Conservation (phyloP, 1,139 yeast genomes). For the Wickerhamomyces sp. region DNA sequence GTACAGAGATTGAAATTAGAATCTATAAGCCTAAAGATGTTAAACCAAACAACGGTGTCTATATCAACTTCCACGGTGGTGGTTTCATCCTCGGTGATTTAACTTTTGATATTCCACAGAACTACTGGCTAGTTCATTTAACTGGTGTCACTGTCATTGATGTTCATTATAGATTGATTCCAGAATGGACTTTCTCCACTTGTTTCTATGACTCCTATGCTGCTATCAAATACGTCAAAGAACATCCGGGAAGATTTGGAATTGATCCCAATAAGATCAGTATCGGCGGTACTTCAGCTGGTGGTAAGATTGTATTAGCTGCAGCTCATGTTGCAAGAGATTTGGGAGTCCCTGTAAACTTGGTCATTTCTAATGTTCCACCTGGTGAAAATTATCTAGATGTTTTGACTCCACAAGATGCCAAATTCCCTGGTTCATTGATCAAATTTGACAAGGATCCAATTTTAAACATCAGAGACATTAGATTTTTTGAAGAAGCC, state of each 20-base stretch:
- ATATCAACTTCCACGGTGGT: conserved; percentile 32
- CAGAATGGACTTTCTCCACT: conserved; percentile 25
- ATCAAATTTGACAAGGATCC: conserved; percentile 26
- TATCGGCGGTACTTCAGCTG: conserved; percentile 28
- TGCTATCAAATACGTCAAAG: conserved; percentile 23
- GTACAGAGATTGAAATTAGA: conserved; percentile 21
- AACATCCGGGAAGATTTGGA: conserved; percentile 27
- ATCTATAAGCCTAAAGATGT: conserved; percentile 24
- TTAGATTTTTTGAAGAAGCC: conserved; percentile 27
- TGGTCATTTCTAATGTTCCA: conserved; percentile 31
- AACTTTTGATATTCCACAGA: conserved; percentile 25
- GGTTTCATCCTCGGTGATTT: conserved; percentile 32
- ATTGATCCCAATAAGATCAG: conserved; percentile 27
- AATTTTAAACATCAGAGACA: conserved; percentile 27
- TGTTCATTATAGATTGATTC: conserved; percentile 33
- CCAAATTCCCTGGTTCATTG: conserved; percentile 22
- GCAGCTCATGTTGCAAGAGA: conserved; percentile 25
- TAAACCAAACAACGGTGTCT: conserved; percentile 24
- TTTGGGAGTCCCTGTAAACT: conserved; percentile 19
- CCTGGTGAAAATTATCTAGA: conserved; percentile 25
- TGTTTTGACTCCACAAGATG: conserved; percentile 20
- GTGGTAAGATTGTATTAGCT: conserved; percentile 23
- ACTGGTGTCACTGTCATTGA: conserved; percentile 28
- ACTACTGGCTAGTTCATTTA: conserved; percentile 17
- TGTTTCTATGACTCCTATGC: conserved; percentile 24